These are phyloP conservation scores for Cercospora berteroae DNA, from an alignment of 2,329 filamentous ascomycete species.

Conservation along the genomic window DNA sequence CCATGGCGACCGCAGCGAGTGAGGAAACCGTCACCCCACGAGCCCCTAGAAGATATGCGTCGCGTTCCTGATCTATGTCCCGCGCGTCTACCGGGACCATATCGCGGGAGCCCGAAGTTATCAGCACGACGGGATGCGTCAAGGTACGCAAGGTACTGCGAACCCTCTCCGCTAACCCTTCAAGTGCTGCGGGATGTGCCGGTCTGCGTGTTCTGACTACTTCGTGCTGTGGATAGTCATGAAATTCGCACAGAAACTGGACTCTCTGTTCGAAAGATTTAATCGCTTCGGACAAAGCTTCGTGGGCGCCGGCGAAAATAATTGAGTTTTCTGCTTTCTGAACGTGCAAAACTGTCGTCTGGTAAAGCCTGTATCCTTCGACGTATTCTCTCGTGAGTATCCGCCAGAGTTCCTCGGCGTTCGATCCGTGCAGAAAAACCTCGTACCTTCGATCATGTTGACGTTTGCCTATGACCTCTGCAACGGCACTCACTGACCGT, in stretches of 20 bases:
- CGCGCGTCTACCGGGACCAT: not conserved
- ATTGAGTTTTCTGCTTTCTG: no score
- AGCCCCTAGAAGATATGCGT: conserved; percentile 28
- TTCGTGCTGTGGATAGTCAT: not conserved
- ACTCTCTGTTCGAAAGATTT: no score
- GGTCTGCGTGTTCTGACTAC: not conserved
- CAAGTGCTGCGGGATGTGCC: not conserved
- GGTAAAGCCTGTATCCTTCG: no score
- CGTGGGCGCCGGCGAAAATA: no score
- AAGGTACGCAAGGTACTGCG: conserved; percentile 46
- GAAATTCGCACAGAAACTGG: not conserved
- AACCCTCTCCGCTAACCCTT: not conserved
- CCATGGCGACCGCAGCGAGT: conserved; percentile 58
- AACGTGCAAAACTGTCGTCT: no score
- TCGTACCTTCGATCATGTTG: no score
- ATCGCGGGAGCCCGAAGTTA: conserved; percentile 42
- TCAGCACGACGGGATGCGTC: conserved; percentile 57
- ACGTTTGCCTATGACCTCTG: no score
- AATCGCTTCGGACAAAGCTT: no score
- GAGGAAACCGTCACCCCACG: conserved; percentile 61
- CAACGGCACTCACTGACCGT: no score
- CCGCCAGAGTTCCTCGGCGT: no score
- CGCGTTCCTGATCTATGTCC: not conserved
- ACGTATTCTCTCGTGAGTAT: no score
- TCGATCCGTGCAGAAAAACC: no score